phyloP scores from a whole-genome alignment of 441 rosid genomes.

The Populus hybrid region DNA sequence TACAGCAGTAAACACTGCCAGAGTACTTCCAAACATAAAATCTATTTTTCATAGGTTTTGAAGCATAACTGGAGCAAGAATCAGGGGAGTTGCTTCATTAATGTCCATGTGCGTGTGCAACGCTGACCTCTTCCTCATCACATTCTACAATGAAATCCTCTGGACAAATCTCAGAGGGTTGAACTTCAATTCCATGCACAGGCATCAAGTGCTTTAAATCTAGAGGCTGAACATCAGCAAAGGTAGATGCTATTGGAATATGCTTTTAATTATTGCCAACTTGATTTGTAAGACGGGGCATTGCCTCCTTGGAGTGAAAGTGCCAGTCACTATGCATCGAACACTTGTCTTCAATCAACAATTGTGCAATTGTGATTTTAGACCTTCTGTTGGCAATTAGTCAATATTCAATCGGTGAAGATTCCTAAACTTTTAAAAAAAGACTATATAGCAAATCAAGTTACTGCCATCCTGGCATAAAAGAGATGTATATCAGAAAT shows the following conservation, averaged over 20 bases:
- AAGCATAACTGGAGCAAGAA: constrained; percentile 45
- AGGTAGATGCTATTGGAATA: constrained; percentile 42
- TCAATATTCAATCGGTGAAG: constrained; percentile 23
- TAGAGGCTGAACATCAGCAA: constrained; percentile 45
- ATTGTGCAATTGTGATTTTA: constrained; percentile 21
- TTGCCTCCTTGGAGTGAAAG: constrained; percentile 26
- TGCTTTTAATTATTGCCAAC: constrained; percentile 41
- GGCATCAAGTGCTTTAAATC: constrained; percentile 44
- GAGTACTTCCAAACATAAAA: constrained; percentile 27
- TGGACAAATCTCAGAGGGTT: constrained; percentile 74
- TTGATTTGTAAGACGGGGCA: constrained; percentile 41
- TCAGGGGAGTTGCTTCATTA: constrained; percentile 47
- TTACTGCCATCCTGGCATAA: constrained; percentile 35
- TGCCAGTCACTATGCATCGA: constrained; percentile 56
- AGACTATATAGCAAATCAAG: constrained; percentile 32
- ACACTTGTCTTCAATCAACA: constrained; percentile 21
- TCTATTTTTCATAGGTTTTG: constrained; percentile 33
- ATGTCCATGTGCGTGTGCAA: constrained; percentile 53
- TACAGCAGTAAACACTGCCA: constrained; percentile 35
- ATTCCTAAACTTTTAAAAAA: constrained; percentile 24
- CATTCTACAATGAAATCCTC: constrained; percentile 55
- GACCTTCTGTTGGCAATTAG: constrained; percentile 27
- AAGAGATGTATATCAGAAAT: constrained; percentile 35
- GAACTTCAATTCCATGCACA: constrained; percentile 61
- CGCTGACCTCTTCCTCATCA: constrained; percentile 75